Percentiles rank a stretch among this genome's conserved stretches.
Evolutionary conservation across 305 asterid species (phyloP).

Genomic region (Fraxinus floribunda): DNA sequence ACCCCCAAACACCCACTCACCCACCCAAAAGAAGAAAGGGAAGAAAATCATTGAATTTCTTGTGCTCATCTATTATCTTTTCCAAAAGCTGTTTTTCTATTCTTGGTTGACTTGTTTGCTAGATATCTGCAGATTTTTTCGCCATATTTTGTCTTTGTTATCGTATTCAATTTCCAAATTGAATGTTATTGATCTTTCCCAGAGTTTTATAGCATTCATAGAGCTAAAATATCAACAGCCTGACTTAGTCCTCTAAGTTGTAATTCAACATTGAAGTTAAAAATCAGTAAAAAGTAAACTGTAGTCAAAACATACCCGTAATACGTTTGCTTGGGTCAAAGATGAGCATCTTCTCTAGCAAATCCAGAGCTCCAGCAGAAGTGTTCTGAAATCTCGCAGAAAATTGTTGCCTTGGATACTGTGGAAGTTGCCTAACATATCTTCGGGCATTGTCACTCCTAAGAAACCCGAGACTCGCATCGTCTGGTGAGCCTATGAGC

Average conservation of each 20-base stretch:
- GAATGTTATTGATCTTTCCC: not conserved
- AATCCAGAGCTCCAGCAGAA: conserved; percentile 75
- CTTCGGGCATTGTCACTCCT: conserved; percentile 93
- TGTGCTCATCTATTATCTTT: not conserved
- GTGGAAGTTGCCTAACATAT: conserved; percentile 91
- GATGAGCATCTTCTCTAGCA: conserved; percentile 85
- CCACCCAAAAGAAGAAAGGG: not conserved
- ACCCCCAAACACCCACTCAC: not conserved
- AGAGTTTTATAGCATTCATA: not conserved
- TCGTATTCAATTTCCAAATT: not conserved
- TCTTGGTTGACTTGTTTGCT: not conserved
- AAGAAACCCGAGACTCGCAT: conserved; percentile 90
- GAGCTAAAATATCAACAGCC: not conserved
- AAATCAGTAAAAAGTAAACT: not conserved
- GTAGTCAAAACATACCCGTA: conserved; percentile 46
- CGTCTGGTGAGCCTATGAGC: conserved; percentile 97
- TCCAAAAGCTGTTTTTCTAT: not conserved
- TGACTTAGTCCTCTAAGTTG: not conserved
- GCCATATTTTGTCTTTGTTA: not conserved
- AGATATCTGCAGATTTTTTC: not conserved
- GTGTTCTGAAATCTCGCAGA: conserved; percentile 65
- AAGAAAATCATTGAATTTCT: not conserved
- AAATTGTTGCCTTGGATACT: conserved; percentile 78
- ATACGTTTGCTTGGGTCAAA: conserved; percentile 89
- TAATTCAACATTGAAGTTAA: not conserved